These are phyloP conservation scores for Salix caprea DNA, from an alignment of 345 rosid genomes.

Conservation along the genomic window DNA sequence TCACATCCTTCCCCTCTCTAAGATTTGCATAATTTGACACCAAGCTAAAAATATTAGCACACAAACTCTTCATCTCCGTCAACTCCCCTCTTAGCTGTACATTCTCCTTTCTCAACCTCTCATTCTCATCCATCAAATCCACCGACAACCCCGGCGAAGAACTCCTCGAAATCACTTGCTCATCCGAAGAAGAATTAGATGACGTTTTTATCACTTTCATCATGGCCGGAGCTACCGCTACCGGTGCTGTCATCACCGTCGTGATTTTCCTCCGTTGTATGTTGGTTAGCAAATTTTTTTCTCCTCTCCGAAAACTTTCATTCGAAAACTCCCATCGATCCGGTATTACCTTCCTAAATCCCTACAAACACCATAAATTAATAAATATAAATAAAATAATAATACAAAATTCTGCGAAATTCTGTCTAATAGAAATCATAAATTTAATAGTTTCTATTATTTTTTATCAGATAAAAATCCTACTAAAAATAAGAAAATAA, in stretches of 20 bases:
- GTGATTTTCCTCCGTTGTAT: slow-evolving; percentile 75
- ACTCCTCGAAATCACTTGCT: slow-evolving; percentile 20
- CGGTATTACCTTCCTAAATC: slow-evolving; percentile 77
- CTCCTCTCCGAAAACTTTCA: slow-evolving; percentile 67
- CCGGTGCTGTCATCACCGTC: slow-evolving; percentile 2
- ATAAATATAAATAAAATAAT: neutral
- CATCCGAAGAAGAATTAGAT: slow-evolving; percentile 30
- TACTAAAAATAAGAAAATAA: neutral
- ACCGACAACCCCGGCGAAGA: slow-evolving; percentile 19
- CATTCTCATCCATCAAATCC: slow-evolving; percentile 42
- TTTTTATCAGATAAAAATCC: too few species aligned
- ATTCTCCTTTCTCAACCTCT: slow-evolving; percentile 41
- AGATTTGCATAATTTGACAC: slow-evolving; percentile 22
- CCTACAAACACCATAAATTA: slow-evolving; percentile 31
- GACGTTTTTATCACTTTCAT: slow-evolving; percentile 29
- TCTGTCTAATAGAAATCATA: too few species aligned
- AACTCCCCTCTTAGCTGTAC: slow-evolving; percentile 27
- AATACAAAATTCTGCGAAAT: neutral
- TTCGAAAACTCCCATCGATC: slow-evolving; percentile 97
- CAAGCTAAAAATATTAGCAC: slow-evolving; percentile 28
- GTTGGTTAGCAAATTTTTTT: slow-evolving; percentile 62
- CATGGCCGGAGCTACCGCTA: slow-evolving; percentile 12
- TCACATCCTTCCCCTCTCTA: neutral
- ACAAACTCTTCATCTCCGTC: slow-evolving; percentile 32
- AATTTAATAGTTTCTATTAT: too few species aligned